phyloP scores from a whole-genome alignment of 129 eudicot species.

The Chrysanthemum lavandulifolium region DNA sequence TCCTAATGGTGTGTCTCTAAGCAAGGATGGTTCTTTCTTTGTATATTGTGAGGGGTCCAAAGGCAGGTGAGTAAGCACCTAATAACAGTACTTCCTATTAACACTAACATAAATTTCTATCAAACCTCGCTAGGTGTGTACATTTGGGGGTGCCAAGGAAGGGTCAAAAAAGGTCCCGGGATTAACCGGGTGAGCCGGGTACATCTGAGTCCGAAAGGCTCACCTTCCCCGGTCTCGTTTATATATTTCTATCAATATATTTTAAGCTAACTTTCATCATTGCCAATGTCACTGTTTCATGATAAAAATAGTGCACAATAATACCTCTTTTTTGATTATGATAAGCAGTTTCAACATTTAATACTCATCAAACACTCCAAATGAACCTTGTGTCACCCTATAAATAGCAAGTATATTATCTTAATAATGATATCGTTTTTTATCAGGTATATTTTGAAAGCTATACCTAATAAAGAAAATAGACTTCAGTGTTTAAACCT shows the following conservation, averaged over 20 bases:
- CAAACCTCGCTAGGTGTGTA: not conserved
- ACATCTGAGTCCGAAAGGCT: not conserved
- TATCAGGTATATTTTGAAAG: too few species aligned
- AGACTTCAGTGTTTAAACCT: not conserved
- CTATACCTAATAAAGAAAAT: too few species aligned
- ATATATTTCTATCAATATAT: not conserved
- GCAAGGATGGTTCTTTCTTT: slow-evolving; percentile 85
- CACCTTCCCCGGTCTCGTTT: not conserved
- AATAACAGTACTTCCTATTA: slow-evolving; percentile 9
- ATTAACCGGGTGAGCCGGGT: too few species aligned
- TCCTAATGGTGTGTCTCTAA: slow-evolving; percentile 83
- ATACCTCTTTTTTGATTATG: too few species aligned
- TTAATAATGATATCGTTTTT: too few species aligned
- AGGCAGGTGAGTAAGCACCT: slow-evolving; percentile 56
- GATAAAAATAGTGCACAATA: not conserved
- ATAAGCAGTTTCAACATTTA: too few species aligned
- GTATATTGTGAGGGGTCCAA: slow-evolving; percentile 60
- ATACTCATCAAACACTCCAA: too few species aligned
- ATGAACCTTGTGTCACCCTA: too few species aligned
- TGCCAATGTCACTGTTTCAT: not conserved
- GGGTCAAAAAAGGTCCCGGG: too few species aligned
- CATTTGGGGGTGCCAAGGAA: too few species aligned
- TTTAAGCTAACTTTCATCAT: not conserved
- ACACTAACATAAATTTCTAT: not conserved
- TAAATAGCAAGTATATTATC: too few species aligned